phyloP scores from a whole-genome alignment of 345 rosid species.

The Bretschneidera sinensis region DNA sequence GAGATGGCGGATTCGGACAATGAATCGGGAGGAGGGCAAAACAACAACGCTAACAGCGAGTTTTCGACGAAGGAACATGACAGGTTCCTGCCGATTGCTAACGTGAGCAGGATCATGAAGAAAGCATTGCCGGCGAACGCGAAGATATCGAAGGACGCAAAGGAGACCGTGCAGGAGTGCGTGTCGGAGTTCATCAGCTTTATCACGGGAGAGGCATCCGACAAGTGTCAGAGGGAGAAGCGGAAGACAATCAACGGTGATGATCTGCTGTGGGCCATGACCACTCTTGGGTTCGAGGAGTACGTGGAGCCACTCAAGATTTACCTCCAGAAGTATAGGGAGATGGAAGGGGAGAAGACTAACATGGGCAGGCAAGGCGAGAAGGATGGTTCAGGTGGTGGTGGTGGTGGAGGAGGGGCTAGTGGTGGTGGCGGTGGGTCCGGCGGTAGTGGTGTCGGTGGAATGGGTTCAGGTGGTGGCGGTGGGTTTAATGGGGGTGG shows the following conservation, averaged over 20 bases:
- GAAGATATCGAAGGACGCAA: slow-evolving; percentile 71
- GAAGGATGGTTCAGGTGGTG: slow-evolving; percentile 25
- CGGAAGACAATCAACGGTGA: slow-evolving; percentile 77
- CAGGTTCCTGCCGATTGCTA: slow-evolving; percentile 61
- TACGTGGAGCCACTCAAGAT: slow-evolving; percentile 64
- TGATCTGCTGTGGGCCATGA: slow-evolving; percentile 79
- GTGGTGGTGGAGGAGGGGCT: slow-evolving; percentile 9
- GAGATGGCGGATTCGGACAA: slow-evolving; percentile 72
- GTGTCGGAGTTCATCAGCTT: slow-evolving; percentile 76
- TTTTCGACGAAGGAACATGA: slow-evolving; percentile 57
- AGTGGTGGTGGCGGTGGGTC: slow-evolving; percentile 18
- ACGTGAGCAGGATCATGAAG: slow-evolving; percentile 77
- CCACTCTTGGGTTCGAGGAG: slow-evolving; percentile 69
- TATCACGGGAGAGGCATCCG: slow-evolving; percentile 71
- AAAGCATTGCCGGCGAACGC: slow-evolving; percentile 71
- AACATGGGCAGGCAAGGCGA: slow-evolving; percentile 28
- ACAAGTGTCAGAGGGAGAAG: slow-evolving; percentile 70
- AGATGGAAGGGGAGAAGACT: slow-evolving; percentile 61
- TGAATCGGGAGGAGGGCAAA: slow-evolving; percentile 54
- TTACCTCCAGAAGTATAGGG: slow-evolving; percentile 66
- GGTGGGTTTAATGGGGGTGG: slow-evolving; percentile 39
- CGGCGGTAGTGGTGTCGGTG: slow-evolving; percentile 14
- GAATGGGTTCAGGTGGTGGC: slow-evolving; percentile 17
- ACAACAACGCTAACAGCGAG: slow-evolving; percentile 25
- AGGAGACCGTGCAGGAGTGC: slow-evolving; percentile 77